These are phyloP conservation scores for Epichloe sp. DNA, from an alignment of 2,329 filamentous ascomycete genomes.

Conservation along the genomic window DNA sequence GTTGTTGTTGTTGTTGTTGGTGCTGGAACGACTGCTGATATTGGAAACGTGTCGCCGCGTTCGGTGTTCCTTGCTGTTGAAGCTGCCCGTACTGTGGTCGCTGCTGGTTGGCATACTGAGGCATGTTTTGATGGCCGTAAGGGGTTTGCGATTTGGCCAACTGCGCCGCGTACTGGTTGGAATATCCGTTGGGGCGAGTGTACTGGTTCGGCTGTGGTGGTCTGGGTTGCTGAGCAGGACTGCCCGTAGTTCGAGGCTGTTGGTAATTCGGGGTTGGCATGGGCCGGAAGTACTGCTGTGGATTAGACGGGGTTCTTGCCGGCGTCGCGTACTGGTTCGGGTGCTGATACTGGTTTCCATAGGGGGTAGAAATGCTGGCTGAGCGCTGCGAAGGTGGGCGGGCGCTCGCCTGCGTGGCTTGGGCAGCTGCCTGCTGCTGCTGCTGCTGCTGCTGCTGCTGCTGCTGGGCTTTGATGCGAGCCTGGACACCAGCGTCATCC, in stretches of 20 bases:
- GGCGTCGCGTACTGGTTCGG: constrained; percentile 34
- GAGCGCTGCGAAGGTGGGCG: constrained; percentile 22
- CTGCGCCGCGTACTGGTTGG: constrained; percentile 33
- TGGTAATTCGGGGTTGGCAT: constrained; percentile 28
- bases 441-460: constrained; percentile 11
- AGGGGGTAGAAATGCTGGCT: constrained; percentile 26
- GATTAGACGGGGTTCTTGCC: constrained; percentile 29
- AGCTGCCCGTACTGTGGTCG: constrained; percentile 30
- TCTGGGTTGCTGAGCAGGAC: constrained; percentile 17
- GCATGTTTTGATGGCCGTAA: constrained; percentile 38
- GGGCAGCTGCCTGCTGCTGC: constrained; percentile 3
- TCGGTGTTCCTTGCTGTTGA: constrained; percentile 28
- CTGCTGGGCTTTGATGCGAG: constrained; percentile 30
- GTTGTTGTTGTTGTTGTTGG: constrained; percentile 15
- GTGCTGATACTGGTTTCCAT: constrained; percentile 29
- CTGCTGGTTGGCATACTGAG: constrained; percentile 33
- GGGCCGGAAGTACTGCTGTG: constrained; percentile 32
- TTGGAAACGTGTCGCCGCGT: constrained; percentile 27
- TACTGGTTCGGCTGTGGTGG: constrained; percentile 34
- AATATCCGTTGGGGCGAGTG: constrained; percentile 34
- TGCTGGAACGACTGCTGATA: constrained; percentile 26
- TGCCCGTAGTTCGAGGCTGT: constrained; percentile 24
- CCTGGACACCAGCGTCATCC: constrained; percentile 51
- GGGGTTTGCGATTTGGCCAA: constrained; percentile 38
- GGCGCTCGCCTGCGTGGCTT: constrained; percentile 17